Conservation (phyloP, 208 protist genomes). For the Acanthamoeba castellanii region DNA sequence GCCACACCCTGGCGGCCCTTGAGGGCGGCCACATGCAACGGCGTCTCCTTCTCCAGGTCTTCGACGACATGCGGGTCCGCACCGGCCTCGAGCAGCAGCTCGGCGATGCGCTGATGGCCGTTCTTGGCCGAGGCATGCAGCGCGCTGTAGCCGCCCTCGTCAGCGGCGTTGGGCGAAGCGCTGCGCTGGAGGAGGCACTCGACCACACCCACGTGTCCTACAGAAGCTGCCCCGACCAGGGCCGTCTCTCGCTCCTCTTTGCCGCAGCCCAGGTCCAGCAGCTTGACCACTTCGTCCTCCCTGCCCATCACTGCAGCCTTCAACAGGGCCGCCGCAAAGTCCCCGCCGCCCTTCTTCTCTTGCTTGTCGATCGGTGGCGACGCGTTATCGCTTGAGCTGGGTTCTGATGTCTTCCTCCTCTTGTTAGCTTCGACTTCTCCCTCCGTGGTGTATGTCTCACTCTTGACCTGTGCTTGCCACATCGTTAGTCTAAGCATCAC, state of each 20-base stretch:
- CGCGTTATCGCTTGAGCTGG: too few relatives aligned
- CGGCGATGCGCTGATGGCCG: conserved; percentile 33
- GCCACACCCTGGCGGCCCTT: neutral
- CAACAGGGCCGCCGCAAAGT: neutral
- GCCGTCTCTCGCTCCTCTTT: neutral
- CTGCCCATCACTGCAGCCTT: conserved; percentile 22
- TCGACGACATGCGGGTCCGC: neutral
- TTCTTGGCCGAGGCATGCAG: conserved; percentile 48
- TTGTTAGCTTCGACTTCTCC: too few relatives aligned
- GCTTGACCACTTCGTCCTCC: conserved; percentile 7
- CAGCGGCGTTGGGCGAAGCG: neutral
- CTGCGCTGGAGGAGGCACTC: conserved; percentile 14
- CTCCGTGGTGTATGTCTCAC: too few relatives aligned
- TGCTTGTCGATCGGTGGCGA: too few relatives aligned
- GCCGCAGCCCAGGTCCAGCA: neutral
- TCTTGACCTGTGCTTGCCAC: too few relatives aligned
- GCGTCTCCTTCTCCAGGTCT: conserved; percentile 4
- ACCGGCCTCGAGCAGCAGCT: neutral
- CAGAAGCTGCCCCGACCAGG: conserved; percentile 19
- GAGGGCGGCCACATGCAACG: conserved; percentile 46
- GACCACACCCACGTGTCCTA: conserved; percentile 53
- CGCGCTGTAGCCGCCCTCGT: neutral
- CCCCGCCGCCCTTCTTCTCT: too few relatives aligned
- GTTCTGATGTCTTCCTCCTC: too few relatives aligned
- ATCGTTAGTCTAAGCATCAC: too few relatives aligned